A percentile compares a stretch with the other conserved stretches of the same genome.
phyloP scores from a whole-genome alignment of 2,329 filamentous ascomycete species.

The Exophiala mesophila region DNA sequence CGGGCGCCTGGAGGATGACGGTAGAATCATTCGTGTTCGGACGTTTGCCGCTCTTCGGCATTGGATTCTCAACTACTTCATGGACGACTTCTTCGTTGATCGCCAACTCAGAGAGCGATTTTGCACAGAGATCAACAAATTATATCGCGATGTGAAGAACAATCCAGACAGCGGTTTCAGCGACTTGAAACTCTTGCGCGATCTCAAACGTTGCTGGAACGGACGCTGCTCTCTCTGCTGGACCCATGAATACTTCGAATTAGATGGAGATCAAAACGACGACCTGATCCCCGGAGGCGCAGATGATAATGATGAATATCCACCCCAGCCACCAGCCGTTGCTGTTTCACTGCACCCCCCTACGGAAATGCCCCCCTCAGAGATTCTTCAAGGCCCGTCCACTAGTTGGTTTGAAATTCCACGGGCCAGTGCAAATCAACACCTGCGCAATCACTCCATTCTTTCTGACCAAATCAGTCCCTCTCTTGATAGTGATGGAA shows the following conservation, averaged over 20 bases:
- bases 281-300: slow-evolving; percentile 74
- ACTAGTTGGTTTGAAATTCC: slow-evolving; percentile 21
- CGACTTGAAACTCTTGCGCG: slow-evolving; percentile 80
- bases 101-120: slow-evolving; percentile 70
- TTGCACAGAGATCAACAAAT: slow-evolving; percentile 69
- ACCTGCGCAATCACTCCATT: slow-evolving; percentile 20
- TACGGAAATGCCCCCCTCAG: slow-evolving; percentile 8
- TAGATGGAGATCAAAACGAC: slow-evolving; percentile 56
- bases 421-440: slow-evolving; percentile 41
- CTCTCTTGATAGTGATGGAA: slow-evolving; percentile 44
- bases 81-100: slow-evolving; percentile 83
- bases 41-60: slow-evolving; percentile 93
- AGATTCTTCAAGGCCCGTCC: slow-evolving; percentile 11
- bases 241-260: slow-evolving; percentile 66
- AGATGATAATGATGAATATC: slow-evolving; percentile 46
- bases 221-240: slow-evolving; percentile 85
- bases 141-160: slow-evolving; percentile 50
- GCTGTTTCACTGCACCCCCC: slow-evolving; percentile 1
- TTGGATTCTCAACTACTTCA: slow-evolving; percentile 97
- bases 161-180: slow-evolving; percentile 52
- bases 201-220: slow-evolving; percentile 97
- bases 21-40: slow-evolving; percentile 88
- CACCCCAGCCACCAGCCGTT: slow-evolving; percentile 2
- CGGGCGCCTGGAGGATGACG: slow-evolving; percentile 70
- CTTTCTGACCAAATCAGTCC: slow-evolving; percentile 26